These are phyloP conservation scores for Hyphopichia buzzinii DNA, from an alignment of 1,139 yeast genomes.

Conservation along the genomic window DNA sequence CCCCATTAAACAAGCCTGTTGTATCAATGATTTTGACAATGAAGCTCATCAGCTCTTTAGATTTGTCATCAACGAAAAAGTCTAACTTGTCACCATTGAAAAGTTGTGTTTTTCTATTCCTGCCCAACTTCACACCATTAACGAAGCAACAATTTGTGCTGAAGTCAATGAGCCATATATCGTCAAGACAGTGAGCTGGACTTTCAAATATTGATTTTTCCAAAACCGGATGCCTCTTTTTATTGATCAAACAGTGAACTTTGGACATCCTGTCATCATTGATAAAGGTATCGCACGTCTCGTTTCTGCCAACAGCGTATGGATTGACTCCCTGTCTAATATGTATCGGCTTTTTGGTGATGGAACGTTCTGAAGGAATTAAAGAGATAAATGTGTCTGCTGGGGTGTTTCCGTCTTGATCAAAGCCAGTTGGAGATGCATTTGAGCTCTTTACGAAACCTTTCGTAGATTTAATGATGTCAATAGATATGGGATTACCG, in stretches of 20 bases:
- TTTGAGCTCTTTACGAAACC: neutral
- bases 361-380: constrained; percentile 28
- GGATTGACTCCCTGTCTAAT: constrained; percentile 64
- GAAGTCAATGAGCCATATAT: constrained; percentile 77
- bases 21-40: constrained; percentile 50
- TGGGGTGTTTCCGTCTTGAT: constrained; percentile 16
- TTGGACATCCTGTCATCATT: constrained; percentile 79
- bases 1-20: constrained; percentile 55
- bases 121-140: constrained; percentile 58
- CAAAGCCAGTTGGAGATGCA: constrained; percentile 5
- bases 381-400: constrained; percentile 29
- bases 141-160: constrained; percentile 80
- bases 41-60: constrained; percentile 53
- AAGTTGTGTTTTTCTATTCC: constrained; percentile 59
- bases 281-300: constrained; percentile 56
- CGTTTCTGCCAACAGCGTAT: constrained; percentile 64
- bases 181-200: constrained; percentile 67
- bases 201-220: constrained; percentile 55
- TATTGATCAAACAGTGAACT: constrained; percentile 69
- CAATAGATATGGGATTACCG: neutral
- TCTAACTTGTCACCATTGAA: constrained; percentile 64
- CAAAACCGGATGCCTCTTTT: constrained; percentile 57
- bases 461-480: neutral
- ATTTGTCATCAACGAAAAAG: constrained; percentile 59
- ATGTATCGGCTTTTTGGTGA: constrained; percentile 42